These are phyloP conservation scores for Lathyrus tuberosus DNA, from an alignment of 306 rosid species.

Conservation along the genomic window DNA sequence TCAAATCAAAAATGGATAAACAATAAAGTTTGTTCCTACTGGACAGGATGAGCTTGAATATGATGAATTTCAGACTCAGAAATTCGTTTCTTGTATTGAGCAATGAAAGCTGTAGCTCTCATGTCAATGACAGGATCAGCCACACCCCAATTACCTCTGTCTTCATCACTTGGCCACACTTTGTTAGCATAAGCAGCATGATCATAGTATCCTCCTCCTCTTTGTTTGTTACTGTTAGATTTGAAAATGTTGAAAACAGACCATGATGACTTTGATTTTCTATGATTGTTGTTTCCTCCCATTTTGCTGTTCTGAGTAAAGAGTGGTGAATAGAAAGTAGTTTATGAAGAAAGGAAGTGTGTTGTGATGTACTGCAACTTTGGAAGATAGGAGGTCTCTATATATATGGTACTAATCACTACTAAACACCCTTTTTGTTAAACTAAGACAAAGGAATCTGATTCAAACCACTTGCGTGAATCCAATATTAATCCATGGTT, in stretches of 20 bases:
- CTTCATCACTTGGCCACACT: conserved; percentile 77
- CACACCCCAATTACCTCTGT: conserved; percentile 52
- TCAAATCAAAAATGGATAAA: conserved; percentile 5
- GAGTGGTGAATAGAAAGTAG: conserved; percentile 20
- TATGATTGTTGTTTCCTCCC: no score
- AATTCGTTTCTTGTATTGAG: conserved; percentile 10
- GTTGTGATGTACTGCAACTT: conserved; percentile 21
- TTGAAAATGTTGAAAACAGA: no score
- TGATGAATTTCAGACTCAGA: conserved; percentile 4
- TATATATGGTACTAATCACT: conserved; percentile 47
- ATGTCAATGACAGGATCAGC: conserved; percentile 70
- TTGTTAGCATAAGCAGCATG: conserved; percentile 25
- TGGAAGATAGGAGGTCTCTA: conserved; percentile 34
- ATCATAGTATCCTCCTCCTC: conserved; percentile 10
- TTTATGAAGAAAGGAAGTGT: conserved; percentile 22
- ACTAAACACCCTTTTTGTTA: conserved; percentile 5
- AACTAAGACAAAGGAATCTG: conserved; percentile 47
- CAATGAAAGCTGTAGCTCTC: conserved; percentile 48
- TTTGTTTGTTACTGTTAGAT: no score
- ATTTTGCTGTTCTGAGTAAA: no score
- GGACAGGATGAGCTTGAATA: conserved; percentile 26
- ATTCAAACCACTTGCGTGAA: conserved; percentile 39
- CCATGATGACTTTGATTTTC: no score
- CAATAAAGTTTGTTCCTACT: neutral
- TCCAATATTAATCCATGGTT: conserved; percentile 34